Percentiles rank a stretch among this genome's conserved stretches.
These are phyloP conservation scores for Diplodia scrobiculata DNA, from an alignment of 2,329 filamentous ascomycete species.

Conservation along the genomic window DNA sequence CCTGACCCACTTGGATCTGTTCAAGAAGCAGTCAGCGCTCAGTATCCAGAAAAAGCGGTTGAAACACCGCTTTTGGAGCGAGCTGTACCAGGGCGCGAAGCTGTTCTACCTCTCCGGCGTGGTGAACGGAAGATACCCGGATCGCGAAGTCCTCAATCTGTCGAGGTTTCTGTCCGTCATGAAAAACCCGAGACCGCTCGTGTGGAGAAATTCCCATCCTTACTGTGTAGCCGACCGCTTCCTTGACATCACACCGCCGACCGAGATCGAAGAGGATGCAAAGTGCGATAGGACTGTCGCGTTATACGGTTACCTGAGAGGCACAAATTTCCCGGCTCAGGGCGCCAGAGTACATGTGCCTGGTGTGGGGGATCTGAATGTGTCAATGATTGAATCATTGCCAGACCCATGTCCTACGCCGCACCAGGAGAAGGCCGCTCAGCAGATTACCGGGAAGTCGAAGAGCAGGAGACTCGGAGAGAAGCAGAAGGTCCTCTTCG, in stretches of 20 bases:
- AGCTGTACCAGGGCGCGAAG: conserved; percentile 94
- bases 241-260: conserved; percentile 91
- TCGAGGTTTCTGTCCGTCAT: conserved; percentile 95
- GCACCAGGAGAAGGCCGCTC: conserved; percentile 80
- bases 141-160: conserved; percentile 93
- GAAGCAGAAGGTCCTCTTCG: conserved; percentile 94
- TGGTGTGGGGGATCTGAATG: conserved; percentile 84
- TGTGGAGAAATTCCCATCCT: conserved; percentile 96
- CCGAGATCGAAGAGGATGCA: conserved; percentile 80
- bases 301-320: conserved; percentile 88
- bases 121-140: conserved; percentile 93
- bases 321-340: conserved; percentile 86
- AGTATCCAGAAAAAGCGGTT: conserved; percentile 94
- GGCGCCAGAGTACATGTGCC: conserved; percentile 89
- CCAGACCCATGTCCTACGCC: conserved; percentile 96
- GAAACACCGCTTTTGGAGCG: conserved; percentile 95
- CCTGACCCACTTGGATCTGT: conserved; percentile 91
- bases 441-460: conserved; percentile 80
- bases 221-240: conserved; percentile 94
- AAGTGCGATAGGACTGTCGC: conserved; percentile 91
- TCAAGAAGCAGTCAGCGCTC: conserved; percentile 87
- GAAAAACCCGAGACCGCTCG: conserved; percentile 95
- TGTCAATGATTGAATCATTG: conserved; percentile 79
- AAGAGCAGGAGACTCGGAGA: conserved; percentile 81
- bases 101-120: conserved; percentile 96